Base-by-base conservation (phyloP, 805 yeast species). In the Candida fluviatilis region DNA sequence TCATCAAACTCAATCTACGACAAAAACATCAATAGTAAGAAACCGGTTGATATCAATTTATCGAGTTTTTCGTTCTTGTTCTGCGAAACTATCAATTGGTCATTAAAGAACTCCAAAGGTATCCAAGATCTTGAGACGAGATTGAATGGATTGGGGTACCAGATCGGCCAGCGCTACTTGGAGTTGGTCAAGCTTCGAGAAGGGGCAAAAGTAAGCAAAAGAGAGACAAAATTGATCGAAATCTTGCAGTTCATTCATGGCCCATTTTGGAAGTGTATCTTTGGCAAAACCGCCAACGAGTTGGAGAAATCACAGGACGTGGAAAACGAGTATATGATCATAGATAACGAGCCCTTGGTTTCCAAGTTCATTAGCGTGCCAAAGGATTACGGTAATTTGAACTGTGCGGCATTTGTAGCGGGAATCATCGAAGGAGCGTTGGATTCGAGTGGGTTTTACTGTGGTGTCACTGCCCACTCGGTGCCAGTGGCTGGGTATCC, bases 401-500 rank as follows among this genome's bases (percentile, higher is more conserved):
- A 84, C 53, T 84, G 93, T 52, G 80, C 83, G 12, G 90, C 95
- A 0, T 85, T 84, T 54, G 76, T 82, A 1, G 95, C 95, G 0
- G 96, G 96, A 0, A 73, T 88, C 12, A 71, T 87, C 29, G 95
- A 88, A 56, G 95, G 95, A 0, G 80, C 87, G 1, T 63, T 88
- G 41, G 93, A 84, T 50, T 69, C 83, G 4, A 69, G 86, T 2
- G 80, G 79, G 45, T 86, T 86, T 53, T 78, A 73, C 38, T 89
- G 91, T 11, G 69, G 65, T 33, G 95, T 88, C 5, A 76, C 84
- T n/a, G 95, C 96, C 1, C 95, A 88, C 52, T 72, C 82, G 0
- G 86, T 81, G 13, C 84, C 85, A 1, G 59, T 71, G 2, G 82
- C 74, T 2, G 75, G 69, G 3, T 54, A 51, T 23, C 88, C 91